Evolutionary conservation across 2,329 filamentous ascomycete genomes (phyloP), one percentile per base, ranked within the genome.

Genomic region (Juglanconis oblonga): DNA sequence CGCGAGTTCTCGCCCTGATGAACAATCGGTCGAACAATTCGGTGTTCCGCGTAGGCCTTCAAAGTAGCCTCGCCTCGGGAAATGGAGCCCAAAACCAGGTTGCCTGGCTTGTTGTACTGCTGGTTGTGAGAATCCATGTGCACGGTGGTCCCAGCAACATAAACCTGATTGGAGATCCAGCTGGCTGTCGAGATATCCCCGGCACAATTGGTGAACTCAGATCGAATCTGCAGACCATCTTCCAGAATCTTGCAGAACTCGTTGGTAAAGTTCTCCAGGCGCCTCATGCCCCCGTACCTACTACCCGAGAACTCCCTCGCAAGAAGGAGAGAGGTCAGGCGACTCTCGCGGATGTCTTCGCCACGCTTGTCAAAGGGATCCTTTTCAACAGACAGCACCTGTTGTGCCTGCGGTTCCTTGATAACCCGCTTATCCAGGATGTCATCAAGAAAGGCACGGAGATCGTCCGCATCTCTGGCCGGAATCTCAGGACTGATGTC

Each of bases 81-180:
- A 1, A 77, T 73, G 0, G 82, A 86, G 6, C 82, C 85, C 1
- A 88, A 70, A 1, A 85, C 72, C 9, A 88, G 70, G 65, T 88
- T 88, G 1, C 86, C 85, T 0, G 82, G 80, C 64, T 84, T 87
- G 65, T 88, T 88, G 67, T 88, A 88, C 63, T 87, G 85, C 66
- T 87, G 84, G 59, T 87, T 88, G 47, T 85, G 82, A 0, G 76
- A 72, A 65, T 88, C 86, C 0, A 84, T 87, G 70, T 88, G 85
- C 0, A 82, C 81, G 0, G 84, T 86, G 0, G 85, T 84, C 38
- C 86, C 86, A 63, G 84, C 86, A n/a, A 88, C 67, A 55, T 87
- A 84, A 14, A 74, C 73, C n/a, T 76, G 68, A 24, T 80, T 67
- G 0, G 81, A 81, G 0, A 83, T 74, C 86, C 86, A 88, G 17